A percentile compares a stretch with the other conserved stretches of the same genome.
These are phyloP conservation scores for Melaleuca alternifolia DNA, from an alignment of 345 rosid genomes.

Conservation along the genomic window DNA sequence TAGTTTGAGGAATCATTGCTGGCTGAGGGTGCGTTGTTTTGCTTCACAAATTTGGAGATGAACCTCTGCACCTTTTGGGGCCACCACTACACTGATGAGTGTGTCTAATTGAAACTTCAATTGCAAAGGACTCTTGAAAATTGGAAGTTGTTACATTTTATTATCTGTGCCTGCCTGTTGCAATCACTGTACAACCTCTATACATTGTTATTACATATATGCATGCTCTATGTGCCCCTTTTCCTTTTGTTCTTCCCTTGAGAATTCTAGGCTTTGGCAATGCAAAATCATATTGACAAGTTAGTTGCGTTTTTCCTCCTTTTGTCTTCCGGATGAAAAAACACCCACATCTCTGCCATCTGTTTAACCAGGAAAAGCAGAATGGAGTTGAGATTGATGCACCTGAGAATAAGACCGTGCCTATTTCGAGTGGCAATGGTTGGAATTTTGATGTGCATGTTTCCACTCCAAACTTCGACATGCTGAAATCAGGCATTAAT, in stretches of 20 bases:
- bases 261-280: background rate
- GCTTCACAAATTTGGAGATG: background rate
- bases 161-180: background rate
- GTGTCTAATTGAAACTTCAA: background rate
- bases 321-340: background rate
- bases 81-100: background rate
- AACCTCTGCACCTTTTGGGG: background rate
- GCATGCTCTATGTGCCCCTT: background rate
- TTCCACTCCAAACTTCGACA: conserved; percentile 2
- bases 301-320: background rate
- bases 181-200: background rate
- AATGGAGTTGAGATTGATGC: background rate
- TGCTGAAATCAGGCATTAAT: conserved; percentile 4
- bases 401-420: background rate
- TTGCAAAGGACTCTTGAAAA: background rate
- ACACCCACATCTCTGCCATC: background rate
- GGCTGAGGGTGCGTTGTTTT: background rate
- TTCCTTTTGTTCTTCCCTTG: background rate
- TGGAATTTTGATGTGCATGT: background rate
- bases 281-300: background rate
- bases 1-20: background rate
- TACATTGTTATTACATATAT: background rate
- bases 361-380: conserved; percentile 2
- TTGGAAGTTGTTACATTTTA: background rate
- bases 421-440: conserved; percentile 9